Evolutionary conservation across 2,329 filamentous ascomycete genomes (phyloP).

Genomic region (Neodidymelliopsis sp.): DNA sequence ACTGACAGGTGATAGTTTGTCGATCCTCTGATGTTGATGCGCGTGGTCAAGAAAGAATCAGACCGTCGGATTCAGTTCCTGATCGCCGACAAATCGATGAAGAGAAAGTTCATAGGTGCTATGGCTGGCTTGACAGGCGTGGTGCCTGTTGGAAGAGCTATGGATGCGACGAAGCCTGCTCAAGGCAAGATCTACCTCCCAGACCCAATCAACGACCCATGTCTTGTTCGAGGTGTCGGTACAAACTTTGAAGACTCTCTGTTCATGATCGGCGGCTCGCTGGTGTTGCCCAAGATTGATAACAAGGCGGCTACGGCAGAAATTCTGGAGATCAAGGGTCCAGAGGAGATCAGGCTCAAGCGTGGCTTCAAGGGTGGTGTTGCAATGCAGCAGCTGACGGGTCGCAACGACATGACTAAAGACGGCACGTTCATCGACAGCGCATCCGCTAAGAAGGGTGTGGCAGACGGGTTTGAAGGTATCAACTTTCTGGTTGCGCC

Average conservation of each 20-base stretch:
- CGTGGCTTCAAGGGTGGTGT: constrained; percentile 82
- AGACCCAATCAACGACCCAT: constrained; percentile 84
- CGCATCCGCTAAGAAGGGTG: constrained; percentile 61
- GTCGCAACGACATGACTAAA: constrained; percentile 73
- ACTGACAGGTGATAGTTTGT: constrained; percentile 72
- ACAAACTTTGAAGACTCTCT: constrained; percentile 77
- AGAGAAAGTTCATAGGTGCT: constrained; percentile 86
- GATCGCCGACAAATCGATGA: constrained; percentile 94
- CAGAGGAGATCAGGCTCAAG: constrained; percentile 85
- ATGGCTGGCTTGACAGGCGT: constrained; percentile 84
- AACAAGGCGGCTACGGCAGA: constrained; percentile 83
- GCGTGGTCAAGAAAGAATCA: constrained; percentile 85
- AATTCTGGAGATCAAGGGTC: constrained; percentile 79
- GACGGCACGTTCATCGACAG: constrained; percentile 68
- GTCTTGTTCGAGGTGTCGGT: constrained; percentile 77
- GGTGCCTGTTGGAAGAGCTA: constrained; percentile 89
- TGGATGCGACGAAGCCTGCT: constrained; percentile 84
- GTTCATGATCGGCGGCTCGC: constrained; percentile 69
- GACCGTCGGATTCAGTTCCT: constrained; percentile 89
- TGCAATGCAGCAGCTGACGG: constrained; percentile 81
- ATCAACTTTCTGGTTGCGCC: constrained; percentile 87
- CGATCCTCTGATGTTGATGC: constrained; percentile 91
- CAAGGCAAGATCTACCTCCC: constrained; percentile 86
- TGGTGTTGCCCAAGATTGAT: constrained; percentile 86
- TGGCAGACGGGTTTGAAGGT: constrained; percentile 69